Evolutionary conservation across 805 yeast species (phyloP).

Genomic region (Ogataea ganodermae): DNA sequence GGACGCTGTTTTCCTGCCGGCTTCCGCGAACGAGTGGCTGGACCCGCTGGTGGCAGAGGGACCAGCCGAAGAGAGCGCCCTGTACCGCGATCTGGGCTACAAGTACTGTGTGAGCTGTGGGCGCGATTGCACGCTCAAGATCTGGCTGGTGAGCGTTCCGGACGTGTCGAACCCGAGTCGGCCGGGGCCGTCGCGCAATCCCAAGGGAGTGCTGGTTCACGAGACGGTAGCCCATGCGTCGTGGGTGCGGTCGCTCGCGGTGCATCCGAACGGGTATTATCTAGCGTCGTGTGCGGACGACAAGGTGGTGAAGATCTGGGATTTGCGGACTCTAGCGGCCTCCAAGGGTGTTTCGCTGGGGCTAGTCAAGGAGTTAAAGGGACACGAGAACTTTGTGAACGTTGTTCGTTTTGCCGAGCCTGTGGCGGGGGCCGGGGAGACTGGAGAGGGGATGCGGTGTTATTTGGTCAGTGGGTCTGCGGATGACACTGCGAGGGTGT

Average conservation of each 20-base stretch:
- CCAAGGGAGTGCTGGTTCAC: conserved; percentile 59
- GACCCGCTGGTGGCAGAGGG: conserved; percentile 43
- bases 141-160: conserved; percentile 81
- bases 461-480: conserved; percentile 65
- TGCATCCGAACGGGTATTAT: conserved; percentile 77
- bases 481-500: conserved; percentile 55
- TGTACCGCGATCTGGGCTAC: conserved; percentile 49
- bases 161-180: conserved; percentile 43
- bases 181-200: conserved; percentile 52
- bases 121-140: conserved; percentile 69
- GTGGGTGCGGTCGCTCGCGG: conserved; percentile 73
- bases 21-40: conserved; percentile 45
- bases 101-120: conserved; percentile 79
- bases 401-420: conserved; percentile 57
- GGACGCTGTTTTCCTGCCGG: conserved; percentile 66
- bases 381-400: conserved; percentile 79
- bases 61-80: conserved; percentile 15
- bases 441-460: conserved; percentile 52
- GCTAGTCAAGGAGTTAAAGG: conserved; percentile 41
- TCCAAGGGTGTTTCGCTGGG: conserved; percentile 35
- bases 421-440: conserved; percentile 23
- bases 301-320: conserved; percentile 76
- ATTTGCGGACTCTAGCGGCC: conserved; percentile 41
- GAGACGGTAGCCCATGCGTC: conserved; percentile 76
- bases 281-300: conserved; percentile 80